These are phyloP conservation scores for Cystobasidium ongulense DNA, from an alignment of 768 basidiomycete genomes.

Conservation along the genomic window DNA sequence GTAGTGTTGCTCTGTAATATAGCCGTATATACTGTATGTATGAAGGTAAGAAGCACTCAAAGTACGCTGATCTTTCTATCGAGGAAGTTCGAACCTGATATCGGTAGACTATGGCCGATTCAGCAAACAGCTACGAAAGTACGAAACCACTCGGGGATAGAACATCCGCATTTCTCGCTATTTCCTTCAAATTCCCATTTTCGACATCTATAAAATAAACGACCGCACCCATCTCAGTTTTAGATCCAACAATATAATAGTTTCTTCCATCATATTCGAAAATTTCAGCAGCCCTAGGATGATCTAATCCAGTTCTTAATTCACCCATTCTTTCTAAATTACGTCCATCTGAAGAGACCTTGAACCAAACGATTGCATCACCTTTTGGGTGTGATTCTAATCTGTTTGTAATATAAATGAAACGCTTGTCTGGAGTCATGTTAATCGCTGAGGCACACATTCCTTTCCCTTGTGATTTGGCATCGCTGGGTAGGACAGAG, in stretches of 20 bases:
- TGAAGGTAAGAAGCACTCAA: no score
- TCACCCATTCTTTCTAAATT: slow-evolving; percentile 53
- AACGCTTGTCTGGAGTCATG: slow-evolving; percentile 51
- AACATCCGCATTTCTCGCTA: slow-evolving; percentile 32
- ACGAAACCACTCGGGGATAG: slow-evolving; percentile 3
- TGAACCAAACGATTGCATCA: slow-evolving; percentile 65
- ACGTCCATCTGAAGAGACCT: slow-evolving; percentile 46
- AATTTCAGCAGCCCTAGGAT: slow-evolving; percentile 62
- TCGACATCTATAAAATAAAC: slow-evolving; percentile 60
- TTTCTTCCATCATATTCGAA: slow-evolving; percentile 49
- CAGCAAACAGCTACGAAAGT: no score
- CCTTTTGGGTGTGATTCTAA: slow-evolving; percentile 63
- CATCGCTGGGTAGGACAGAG: slow-evolving; percentile 19
- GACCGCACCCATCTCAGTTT: slow-evolving; percentile 59
- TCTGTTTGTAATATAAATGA: slow-evolving; percentile 67
- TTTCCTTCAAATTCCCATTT: slow-evolving; percentile 45
- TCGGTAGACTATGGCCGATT: no score
- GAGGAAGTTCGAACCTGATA: no score
- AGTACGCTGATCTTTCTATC: no score
- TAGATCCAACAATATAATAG: slow-evolving; percentile 62
- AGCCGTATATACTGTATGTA: no score
- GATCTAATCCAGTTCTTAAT: slow-evolving; percentile 61
- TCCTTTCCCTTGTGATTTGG: slow-evolving; percentile 39
- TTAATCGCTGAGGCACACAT: slow-evolving; percentile 59
- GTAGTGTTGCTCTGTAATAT: neutral